phyloP scores from a whole-genome alignment of 108 stramenopile genomes.

The Thalassiosira profunda region DNA sequence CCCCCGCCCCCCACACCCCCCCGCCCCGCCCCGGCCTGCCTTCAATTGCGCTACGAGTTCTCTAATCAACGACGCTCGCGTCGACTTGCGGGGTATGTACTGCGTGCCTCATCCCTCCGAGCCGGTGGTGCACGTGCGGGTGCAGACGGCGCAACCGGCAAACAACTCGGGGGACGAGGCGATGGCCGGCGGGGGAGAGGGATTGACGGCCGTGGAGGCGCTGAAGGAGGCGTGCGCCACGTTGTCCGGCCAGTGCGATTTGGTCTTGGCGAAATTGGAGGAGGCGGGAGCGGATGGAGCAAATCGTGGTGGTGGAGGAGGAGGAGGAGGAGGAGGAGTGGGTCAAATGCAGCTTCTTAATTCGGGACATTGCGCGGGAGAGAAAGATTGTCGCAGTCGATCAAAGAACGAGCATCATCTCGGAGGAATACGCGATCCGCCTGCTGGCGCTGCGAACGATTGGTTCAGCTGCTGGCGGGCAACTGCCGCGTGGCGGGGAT shows the following conservation, averaged over 20 bases:
- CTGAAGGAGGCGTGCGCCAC: slow-evolving; percentile 80
- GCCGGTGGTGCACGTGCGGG: slow-evolving; percentile 93
- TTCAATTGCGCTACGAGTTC: too few relatives aligned
- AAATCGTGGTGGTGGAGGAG: too few relatives aligned
- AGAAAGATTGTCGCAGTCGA: too few relatives aligned
- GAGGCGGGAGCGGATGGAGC: slow-evolving; percentile 61
- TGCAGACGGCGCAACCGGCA: slow-evolving; percentile 89
- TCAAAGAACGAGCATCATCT: too few relatives aligned
- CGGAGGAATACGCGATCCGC: slow-evolving; percentile 80
- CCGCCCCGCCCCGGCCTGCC: too few relatives aligned
- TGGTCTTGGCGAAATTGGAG: slow-evolving; percentile 72
- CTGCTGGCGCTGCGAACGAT: slow-evolving; percentile 93
- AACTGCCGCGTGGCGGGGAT: slow-evolving; percentile 95
- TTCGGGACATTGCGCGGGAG: too few relatives aligned
- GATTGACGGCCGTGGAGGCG: slow-evolving; percentile 65
- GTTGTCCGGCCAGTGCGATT: slow-evolving; percentile 68
- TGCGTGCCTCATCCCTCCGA: slow-evolving; percentile 97
- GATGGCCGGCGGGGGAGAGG: background rate
- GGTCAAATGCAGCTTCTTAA: too few relatives aligned
- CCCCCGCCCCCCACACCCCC: too few relatives aligned
- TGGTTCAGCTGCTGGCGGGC: slow-evolving; percentile 97
- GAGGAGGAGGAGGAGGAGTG: slow-evolving; percentile 65
- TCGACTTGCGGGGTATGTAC: slow-evolving; percentile 95
- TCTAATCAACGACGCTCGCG: slow-evolving; percentile 74
- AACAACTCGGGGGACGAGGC: too few relatives aligned